Base-by-base conservation (phyloP, 148 eudicot genomes). In the Simmondsia chinensis region DNA sequence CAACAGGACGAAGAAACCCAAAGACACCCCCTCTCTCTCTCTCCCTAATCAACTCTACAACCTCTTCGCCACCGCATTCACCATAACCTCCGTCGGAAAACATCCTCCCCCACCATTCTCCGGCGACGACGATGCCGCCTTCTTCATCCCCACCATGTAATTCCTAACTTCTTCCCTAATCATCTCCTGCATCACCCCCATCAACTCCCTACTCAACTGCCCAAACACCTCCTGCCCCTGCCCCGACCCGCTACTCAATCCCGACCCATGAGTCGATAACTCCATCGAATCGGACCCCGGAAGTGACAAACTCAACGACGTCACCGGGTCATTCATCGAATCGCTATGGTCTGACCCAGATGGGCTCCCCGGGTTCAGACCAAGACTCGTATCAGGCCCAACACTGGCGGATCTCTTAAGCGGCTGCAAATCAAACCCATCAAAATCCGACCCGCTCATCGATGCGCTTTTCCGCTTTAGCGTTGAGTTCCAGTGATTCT, bases 291-390 rank as follows among this genome's bases (percentile, higher is more conserved):
- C 29, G 27, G 46, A 2, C 28, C 13, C 26, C 16, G 27, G 17
- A 11, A n/a, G n/a, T n/a, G n/a, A n/a, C n/a, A 42, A 22, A 42
- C 28, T 22, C 12, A 31, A 10, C 43, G 20, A 25, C 14, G 6
- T 41, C 45, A 16, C 46, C 9, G 46, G 30, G 3, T 2, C 14
- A 2, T 17, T 13, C 19, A 16, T 17, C 15, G 45, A 41, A 27
- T 46, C 50, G 10, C 50, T 46, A n/a, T 26, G 23, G 16, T 46
- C 50, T 4, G 50, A 46, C 17, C 50, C 35, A 5, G 50, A 46
- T n/a, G 33, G 33, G 26, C 50, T 26, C 10, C n/a, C 33, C 1
- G 33, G 31, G 27, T 14, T 27, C 4, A 27, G 13, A 4, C 18
- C 24, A 15, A 43, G 7, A 8, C 17, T 18, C 1, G 22, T 11